Conservation (phyloP, 768 basidiomycete genomes). For the Fomitopsis serialis region DNA sequence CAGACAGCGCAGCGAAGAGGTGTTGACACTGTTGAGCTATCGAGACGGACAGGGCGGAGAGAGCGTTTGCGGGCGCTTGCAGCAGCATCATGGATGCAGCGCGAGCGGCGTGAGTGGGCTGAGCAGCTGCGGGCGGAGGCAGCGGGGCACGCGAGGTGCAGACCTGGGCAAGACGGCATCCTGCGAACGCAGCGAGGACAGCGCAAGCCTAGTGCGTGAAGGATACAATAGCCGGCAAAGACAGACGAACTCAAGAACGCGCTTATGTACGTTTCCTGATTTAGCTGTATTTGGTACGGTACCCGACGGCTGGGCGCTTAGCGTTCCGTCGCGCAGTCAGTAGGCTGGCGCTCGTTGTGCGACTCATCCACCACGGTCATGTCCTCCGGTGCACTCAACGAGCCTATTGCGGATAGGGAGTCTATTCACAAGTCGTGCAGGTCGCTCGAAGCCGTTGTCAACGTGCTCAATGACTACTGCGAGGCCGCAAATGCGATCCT, state of each 20-base stretch:
- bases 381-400: slow-evolving; percentile 12
- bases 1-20: no score
- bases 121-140: no score
- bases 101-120: no score
- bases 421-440: slow-evolving; percentile 83
- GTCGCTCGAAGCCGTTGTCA: slow-evolving; percentile 62
- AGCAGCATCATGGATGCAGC: no score
- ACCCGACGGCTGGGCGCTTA: not conserved
- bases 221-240: not conserved
- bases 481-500: slow-evolving; percentile 62
- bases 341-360: no score
- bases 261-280: not conserved
- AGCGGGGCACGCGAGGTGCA: no score
- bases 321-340: not conserved
- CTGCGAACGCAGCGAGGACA: no score
- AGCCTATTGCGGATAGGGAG: slow-evolving; percentile 48
- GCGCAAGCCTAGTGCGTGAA: not conserved
- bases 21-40: no score
- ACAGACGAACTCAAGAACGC: not conserved
- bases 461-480: slow-evolving; percentile 67
- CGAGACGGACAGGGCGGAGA: no score
- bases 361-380: slow-evolving; percentile 1
- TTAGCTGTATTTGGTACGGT: not conserved
- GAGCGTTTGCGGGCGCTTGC: no score
- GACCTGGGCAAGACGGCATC: no score